Conservation (phyloP, 2,329 filamentous ascomycete species). For the Curvularia lunata region DNA sequence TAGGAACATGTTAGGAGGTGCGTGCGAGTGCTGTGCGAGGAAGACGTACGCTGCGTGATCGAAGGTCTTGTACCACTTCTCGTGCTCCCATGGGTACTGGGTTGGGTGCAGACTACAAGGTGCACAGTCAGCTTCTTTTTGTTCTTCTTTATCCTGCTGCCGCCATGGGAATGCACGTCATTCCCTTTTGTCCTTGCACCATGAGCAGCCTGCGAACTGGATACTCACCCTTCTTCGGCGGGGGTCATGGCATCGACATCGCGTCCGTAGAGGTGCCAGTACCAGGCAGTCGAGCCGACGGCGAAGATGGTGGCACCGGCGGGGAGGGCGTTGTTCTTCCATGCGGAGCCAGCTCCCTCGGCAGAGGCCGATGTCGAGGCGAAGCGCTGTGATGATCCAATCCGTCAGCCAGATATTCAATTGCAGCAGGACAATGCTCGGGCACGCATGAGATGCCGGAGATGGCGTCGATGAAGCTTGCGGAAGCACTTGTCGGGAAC, state of each 20-base stretch:
- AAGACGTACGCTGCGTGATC: slow-evolving; percentile 89
- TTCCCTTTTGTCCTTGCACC: background rate
- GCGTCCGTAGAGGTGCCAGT: slow-evolving; percentile 94
- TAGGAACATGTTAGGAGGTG: slow-evolving; percentile 47
- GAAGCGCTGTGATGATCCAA: slow-evolving; percentile 56
- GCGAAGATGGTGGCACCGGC: slow-evolving; percentile 85
- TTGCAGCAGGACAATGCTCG: slow-evolving; percentile 28
- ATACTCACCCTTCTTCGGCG: slow-evolving; percentile 95
- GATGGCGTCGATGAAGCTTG: slow-evolving; percentile 37
- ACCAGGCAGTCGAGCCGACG: slow-evolving; percentile 91
- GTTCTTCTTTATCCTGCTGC: slow-evolving; percentile 3
- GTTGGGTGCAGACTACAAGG: slow-evolving; percentile 81
- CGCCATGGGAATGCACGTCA: background rate
- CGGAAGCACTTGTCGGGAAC: slow-evolving; percentile 32
- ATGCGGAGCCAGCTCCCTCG: slow-evolving; percentile 74
- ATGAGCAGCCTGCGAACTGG: slow-evolving; percentile 21
- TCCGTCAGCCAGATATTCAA: slow-evolving; percentile 43
- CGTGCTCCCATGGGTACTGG: slow-evolving; percentile 93
- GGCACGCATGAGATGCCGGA: slow-evolving; percentile 16
- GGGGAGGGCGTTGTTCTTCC: slow-evolving; percentile 85
- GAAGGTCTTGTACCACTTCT: slow-evolving; percentile 91
- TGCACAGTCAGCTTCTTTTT: slow-evolving; percentile 38
- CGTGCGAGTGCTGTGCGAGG: slow-evolving; percentile 2
- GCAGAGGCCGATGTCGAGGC: slow-evolving; percentile 74
- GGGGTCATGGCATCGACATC: slow-evolving; percentile 88